Conservation (phyloP, 768 basidiomycete genomes). For the Tricholoma sp. region DNA sequence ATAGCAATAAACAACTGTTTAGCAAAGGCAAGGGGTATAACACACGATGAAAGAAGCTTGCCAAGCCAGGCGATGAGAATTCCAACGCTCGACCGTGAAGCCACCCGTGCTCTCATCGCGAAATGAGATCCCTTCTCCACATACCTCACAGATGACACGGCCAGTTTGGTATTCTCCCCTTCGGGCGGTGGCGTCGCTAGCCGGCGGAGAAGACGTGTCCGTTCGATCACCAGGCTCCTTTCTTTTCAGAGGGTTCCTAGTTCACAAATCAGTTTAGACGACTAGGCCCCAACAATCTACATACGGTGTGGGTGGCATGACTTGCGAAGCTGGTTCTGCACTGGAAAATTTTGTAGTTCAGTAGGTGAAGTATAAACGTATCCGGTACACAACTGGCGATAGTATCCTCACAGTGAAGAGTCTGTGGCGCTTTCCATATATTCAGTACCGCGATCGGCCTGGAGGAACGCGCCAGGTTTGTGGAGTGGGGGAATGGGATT, state of each 20-base stretch:
- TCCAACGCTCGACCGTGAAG: conserved; percentile 68
- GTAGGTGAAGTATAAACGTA: not conserved
- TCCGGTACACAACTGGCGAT: not conserved
- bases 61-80: conserved; percentile 58
- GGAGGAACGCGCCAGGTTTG: not conserved
- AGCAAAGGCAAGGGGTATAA: not conserved
- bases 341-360: not conserved
- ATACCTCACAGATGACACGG: conserved; percentile 60
- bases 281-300: not conserved
- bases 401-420: not conserved
- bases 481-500: not conserved
- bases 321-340: not conserved
- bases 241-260: conserved; percentile 16
- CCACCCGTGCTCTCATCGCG: conserved; percentile 56
- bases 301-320: not conserved
- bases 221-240: conserved; percentile 21
- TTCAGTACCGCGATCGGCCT: not conserved
- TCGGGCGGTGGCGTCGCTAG: conserved; percentile 4
- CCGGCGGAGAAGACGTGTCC: conserved; percentile 5
- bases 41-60: conserved; percentile 23
- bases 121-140: conserved; percentile 57
- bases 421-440: not conserved
- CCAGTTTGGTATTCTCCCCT: conserved; percentile 58
- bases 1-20: not conserved
- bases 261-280: not conserved